phyloP scores from a whole-genome alignment of 805 yeast genomes.

The Kluyveromyces nonfermentans region DNA sequence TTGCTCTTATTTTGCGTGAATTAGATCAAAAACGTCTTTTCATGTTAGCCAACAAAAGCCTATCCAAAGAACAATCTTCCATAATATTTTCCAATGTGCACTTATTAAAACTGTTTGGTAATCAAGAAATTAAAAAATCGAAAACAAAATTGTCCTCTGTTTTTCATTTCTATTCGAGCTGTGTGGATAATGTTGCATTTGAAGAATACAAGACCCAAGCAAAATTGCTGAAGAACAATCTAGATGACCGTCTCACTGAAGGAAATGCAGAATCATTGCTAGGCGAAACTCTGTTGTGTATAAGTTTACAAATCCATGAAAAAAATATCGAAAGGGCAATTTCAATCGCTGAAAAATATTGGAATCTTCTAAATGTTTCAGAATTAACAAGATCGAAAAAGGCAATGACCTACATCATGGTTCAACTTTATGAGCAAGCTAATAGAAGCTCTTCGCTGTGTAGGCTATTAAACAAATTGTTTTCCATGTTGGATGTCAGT shows the following conservation, averaged over 20 bases:
- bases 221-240: slow-evolving; percentile 17
- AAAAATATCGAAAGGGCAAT: slow-evolving; percentile 25
- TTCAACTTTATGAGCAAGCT: slow-evolving; percentile 18
- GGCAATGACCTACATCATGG: slow-evolving; percentile 14
- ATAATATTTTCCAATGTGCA: slow-evolving; percentile 13
- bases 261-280: not conserved
- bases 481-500: not conserved
- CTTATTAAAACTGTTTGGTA: slow-evolving; percentile 22
- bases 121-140: slow-evolving; percentile 11
- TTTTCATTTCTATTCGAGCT: slow-evolving; percentile 14
- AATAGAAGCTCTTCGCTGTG: slow-evolving; percentile 17
- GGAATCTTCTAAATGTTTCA: slow-evolving; percentile 8
- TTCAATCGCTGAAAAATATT: slow-evolving; percentile 16
- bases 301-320: slow-evolving; percentile 22
- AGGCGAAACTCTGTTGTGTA: not conserved
- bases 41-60: slow-evolving; percentile 5
- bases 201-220: slow-evolving; percentile 26
- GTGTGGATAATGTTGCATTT: slow-evolving; percentile 16
- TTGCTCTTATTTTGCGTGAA: slow-evolving; percentile 28
- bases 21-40: slow-evolving; percentile 19
- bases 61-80: slow-evolving; percentile 22
- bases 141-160: slow-evolving; percentile 17
- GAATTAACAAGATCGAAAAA: slow-evolving; percentile 4
- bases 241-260: not conserved
- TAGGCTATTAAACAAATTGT: slow-evolving; percentile 12